These are phyloP conservation scores for Boletus rex-veris DNA, from an alignment of 768 basidiomycete genomes.

Conservation along the genomic window DNA sequence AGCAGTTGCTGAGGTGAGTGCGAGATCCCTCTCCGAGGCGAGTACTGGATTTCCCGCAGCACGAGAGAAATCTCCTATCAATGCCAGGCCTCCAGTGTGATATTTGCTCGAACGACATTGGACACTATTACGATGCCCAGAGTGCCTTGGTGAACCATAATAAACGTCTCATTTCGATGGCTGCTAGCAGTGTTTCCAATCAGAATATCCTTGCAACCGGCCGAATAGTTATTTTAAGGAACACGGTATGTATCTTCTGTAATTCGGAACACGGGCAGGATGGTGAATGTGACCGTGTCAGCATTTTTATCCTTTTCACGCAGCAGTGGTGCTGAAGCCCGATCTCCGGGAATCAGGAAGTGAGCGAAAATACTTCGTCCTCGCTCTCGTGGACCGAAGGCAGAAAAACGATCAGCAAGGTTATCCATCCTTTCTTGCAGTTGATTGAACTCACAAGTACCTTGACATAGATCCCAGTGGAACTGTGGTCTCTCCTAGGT, in stretches of 20 bases:
- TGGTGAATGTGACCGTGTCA: conserved; percentile 27
- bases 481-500: conserved; percentile 63
- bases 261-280: background rate
- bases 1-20: conserved; percentile 72
- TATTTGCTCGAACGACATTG: conserved; percentile 69
- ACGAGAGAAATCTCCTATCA: conserved; percentile 61
- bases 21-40: conserved; percentile 1
- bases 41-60: conserved; percentile 41
- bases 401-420: conserved; percentile 57
- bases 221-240: conserved; percentile 77
- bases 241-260: conserved; percentile 56
- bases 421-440: background rate
- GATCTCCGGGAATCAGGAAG: conserved; percentile 49
- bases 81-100: conserved; percentile 67
- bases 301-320: conserved; percentile 72
- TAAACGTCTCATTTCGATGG: conserved; percentile 57
- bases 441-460: background rate
- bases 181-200: conserved; percentile 57
- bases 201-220: conserved; percentile 67
- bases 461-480: conserved; percentile 50
- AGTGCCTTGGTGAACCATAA: conserved; percentile 60
- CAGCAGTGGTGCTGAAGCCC: conserved; percentile 69
- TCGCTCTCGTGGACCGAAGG: conserved; percentile 65
- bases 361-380: conserved; percentile 59
- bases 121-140: conserved; percentile 70